phyloP scores from a whole-genome alignment of 2,329 filamentous ascomycete species.

The Hortaea sp. region DNA sequence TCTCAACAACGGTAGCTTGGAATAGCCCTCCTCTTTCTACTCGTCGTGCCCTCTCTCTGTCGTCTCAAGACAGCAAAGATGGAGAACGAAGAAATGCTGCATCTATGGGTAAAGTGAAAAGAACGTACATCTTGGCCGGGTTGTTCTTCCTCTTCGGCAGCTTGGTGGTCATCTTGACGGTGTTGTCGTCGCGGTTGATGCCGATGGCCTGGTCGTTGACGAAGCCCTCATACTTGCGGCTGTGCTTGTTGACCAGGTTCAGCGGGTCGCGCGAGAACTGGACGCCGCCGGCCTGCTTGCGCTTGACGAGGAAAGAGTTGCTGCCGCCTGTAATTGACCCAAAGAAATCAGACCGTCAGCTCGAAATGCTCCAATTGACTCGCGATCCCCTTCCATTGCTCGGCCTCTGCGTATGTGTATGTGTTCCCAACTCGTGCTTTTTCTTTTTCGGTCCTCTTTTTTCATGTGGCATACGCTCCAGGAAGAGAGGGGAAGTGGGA shows the following conservation, averaged over 20 bases:
- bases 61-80: too few species aligned
- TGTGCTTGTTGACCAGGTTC: constrained; percentile 86
- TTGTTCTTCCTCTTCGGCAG: constrained; percentile 61
- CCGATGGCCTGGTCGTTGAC: constrained; percentile 91
- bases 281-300: constrained; percentile 64
- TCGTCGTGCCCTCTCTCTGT: too few species aligned
- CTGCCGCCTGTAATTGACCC: constrained; percentile 53
- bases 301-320: constrained; percentile 90
- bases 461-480: background rate
- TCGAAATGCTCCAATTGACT: background rate
- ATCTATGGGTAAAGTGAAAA: background rate
- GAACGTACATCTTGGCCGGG: constrained; percentile 48
- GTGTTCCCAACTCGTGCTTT: background rate
- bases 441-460: background rate
- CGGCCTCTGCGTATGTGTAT: background rate
- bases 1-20: too few species aligned
- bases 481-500: background rate
- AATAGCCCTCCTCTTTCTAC: background rate
- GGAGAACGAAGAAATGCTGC: too few species aligned
- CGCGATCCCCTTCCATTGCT: background rate
- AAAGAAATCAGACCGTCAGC: constrained; percentile 1
- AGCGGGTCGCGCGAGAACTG: constrained; percentile 91
- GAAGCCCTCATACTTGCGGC: constrained; percentile 89
- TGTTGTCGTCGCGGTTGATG: constrained; percentile 67
- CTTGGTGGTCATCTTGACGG: constrained; percentile 72